Evolutionary conservation across 2,329 filamentous ascomycete genomes (phyloP).

Genomic region (Thyridium curvatum): DNA sequence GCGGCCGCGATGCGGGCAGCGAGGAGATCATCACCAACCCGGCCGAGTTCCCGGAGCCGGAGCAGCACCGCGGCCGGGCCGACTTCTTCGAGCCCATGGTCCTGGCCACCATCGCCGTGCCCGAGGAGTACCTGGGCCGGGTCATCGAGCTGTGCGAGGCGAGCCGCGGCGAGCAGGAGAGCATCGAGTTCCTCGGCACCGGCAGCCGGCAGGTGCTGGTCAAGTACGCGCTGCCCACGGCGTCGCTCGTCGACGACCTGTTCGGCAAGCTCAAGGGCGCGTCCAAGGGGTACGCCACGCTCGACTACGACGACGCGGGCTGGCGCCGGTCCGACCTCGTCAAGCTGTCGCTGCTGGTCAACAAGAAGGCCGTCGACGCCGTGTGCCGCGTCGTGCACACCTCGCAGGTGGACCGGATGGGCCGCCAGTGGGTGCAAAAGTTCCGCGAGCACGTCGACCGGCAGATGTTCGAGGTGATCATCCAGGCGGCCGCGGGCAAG

Average conservation of each 20-base stretch:
- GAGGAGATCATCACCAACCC: constrained; percentile 81
- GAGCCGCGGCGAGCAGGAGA: constrained; percentile 81
- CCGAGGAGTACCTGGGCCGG: constrained; percentile 87
- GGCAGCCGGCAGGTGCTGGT: constrained; percentile 88
- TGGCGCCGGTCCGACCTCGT: constrained; percentile 75
- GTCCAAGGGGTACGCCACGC: constrained; percentile 90
- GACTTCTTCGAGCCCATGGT: constrained; percentile 60
- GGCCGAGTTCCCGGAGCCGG: constrained; percentile 72
- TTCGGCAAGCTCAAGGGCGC: constrained; percentile 93
- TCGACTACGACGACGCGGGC: constrained; percentile 94
- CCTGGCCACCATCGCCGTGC: constrained; percentile 77
- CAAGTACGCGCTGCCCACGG: constrained; percentile 82
- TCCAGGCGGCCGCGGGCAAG: constrained; percentile 81
- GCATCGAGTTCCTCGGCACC: constrained; percentile 83
- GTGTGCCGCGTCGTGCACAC: constrained; percentile 84
- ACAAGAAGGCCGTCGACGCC: constrained; percentile 88
- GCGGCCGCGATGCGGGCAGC: constrained; percentile 6
- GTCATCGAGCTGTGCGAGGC: constrained; percentile 92
- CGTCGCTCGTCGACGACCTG: constrained; percentile 91
- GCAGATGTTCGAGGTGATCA: constrained; percentile 91
- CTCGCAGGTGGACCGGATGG: constrained; percentile 74
- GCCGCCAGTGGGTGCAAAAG: constrained; percentile 83
- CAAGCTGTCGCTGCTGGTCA: constrained; percentile 89
- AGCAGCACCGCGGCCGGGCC: constrained; percentile 37
- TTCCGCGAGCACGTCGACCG: constrained; percentile 96